Evolutionary conservation across 177 flowering plant species (phyloP), one percentile per base, ranked within the genome.

Genomic region (Tripterygium wilfordii): DNA sequence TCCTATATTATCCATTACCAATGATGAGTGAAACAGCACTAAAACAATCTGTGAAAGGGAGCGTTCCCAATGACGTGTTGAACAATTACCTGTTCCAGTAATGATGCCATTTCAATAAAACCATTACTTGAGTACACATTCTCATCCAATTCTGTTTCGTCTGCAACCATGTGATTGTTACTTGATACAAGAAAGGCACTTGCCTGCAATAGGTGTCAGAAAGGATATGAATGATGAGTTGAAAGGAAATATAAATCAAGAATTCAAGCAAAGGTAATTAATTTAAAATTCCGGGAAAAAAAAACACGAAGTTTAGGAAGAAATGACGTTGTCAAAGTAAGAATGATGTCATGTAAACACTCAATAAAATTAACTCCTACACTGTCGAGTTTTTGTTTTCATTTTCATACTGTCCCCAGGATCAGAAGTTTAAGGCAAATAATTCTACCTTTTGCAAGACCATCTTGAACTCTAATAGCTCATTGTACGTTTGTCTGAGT

Each of bases 391-490:
- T n/a, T n/a, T n/a, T n/a, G n/a, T n/a, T n/a, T n/a, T n/a, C n/a
- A n/a, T n/a, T n/a, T n/a, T n/a, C n/a, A n/a, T n/a, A n/a, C n/a
- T n/a, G n/a, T n/a, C n/a, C n/a, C n/a, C n/a, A n/a, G n/a, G n/a
- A n/a, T n/a, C n/a, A n/a, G n/a, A n/a, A n/a, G n/a, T n/a, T n/a
- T n/a, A n/a, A n/a, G 3, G 25, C 35, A 21, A 44, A 44, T 14
- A 38, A 36, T 24, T 8, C 50, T 71, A 92, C 98, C 96, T 86
- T 84, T 58, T 76, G 78, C 72, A 92, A 42, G 6, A 92, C 98
- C 61, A 88, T 76, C 74, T 86, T 88, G 75, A 92, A 92, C 61
- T 92, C 98, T 45, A 88, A 56, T 20, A 92, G 82, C 69, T 92
- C 96, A 71, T 79, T 92, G 61, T 75, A 88, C 10, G 87, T 65